These are phyloP conservation scores for Melampsora americana DNA, from an alignment of 1,284 basidiomycete genomes.

Conservation along the genomic window DNA sequence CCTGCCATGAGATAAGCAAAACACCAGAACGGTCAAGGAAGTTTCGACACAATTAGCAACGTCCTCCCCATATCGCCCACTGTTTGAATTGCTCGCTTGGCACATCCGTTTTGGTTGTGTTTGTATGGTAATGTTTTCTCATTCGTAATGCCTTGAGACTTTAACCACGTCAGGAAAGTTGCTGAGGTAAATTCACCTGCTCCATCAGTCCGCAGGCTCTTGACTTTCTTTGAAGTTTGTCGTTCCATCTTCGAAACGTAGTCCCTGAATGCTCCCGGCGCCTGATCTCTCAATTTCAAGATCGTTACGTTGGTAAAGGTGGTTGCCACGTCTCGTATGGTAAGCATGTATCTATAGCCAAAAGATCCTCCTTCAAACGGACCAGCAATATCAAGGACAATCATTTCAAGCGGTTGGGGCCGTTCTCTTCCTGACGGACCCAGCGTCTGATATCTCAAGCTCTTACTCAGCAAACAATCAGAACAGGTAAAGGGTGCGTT, in stretches of 20 bases:
- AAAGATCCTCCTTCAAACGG: conserved; percentile 1
- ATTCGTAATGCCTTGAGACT: neutral
- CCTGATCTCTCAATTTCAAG: neutral
- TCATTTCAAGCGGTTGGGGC: neutral
- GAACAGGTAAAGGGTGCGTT: neutral
- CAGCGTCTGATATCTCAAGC: no score
- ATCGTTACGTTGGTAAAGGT: neutral
- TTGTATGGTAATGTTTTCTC: neutral
- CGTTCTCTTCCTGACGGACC: no score
- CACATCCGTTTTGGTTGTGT: conserved; percentile 6
- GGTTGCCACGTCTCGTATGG: neutral
- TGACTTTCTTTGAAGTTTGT: neutral
- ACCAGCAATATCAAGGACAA: conserved; percentile 1
- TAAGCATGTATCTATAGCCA: neutral
- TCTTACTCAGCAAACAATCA: no score
- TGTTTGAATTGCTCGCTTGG: neutral
- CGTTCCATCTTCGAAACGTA: neutral
- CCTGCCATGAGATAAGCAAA: neutral
- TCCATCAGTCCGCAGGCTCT: neutral
- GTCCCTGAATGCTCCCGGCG: neutral
- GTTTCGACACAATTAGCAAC: neutral
- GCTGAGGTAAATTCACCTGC: neutral
- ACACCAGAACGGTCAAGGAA: neutral
- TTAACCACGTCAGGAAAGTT: neutral
- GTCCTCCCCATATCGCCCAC: neutral